Base-by-base conservation (phyloP, 176 grass and related monocot species). In the Hsuehochloa calcarea region DNA sequence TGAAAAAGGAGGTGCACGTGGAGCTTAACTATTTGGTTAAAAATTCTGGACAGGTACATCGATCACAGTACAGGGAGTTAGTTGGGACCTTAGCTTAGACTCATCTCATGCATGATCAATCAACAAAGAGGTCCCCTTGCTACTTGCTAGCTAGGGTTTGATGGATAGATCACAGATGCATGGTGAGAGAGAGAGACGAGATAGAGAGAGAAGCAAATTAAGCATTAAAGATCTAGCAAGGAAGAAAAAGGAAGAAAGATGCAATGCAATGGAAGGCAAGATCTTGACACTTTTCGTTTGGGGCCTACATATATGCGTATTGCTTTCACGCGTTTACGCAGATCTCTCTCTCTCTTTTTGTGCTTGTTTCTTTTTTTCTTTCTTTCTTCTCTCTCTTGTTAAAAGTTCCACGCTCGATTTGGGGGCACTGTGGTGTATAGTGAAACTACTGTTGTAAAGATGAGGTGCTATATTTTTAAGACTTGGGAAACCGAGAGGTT, bases 1-100 rank as follows among this genome's bases (percentile, higher is more conserved):
- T 45, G 56, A 26, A 1, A 79, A 66, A 38, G 47, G 29, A 16
- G 2, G 63, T n/a, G 79, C 79, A 81, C 79, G 65, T 81, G 79
- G 79, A 56, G n/a, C n/a, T 81, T 16, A 2, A 4, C 79, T 2
- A 70, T 70, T 67, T 38, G 78, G 78, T 51, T 51, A 51, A n/a
- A 3, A 3, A 2, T 0, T 15, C 8, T 45, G 41, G 41, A 26
- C 46, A 45, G 17, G 41, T 40, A 0, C 1, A n/a, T 9, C n/a
- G n/a, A n/a, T n/a, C 52, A 8, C 52, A 3, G 22, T 58, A 3
- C 20, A 9, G 13, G 54, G 8, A 4, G 20, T 71, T 29, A 4
- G 45, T 65, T 64, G 25, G 41, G 75, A 44, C 37, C 40, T 80
- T 80, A 65, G 27, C 45, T 80, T 80, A 38, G 62, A 51, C 40